Percentiles rank a stretch among this genome's conserved stretches.
Evolutionary conservation across 768 basidiomycete species (phyloP).

Genomic region (Tubosaeta brunneosetosa): DNA sequence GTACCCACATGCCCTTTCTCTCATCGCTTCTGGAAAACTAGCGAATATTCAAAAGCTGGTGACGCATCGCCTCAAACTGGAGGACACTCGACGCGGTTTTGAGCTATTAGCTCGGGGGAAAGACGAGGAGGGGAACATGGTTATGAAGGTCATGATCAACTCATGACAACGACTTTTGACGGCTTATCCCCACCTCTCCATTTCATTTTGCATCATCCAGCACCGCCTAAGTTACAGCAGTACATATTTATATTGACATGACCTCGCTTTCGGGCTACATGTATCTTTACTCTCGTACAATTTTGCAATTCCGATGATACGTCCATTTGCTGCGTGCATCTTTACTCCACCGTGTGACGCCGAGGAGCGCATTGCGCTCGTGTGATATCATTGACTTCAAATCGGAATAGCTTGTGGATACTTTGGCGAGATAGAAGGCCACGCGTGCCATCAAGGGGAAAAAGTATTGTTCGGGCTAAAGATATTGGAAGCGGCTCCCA

Average conservation of each 20-base stretch:
- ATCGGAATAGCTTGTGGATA: neutral
- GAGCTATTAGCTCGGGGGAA: slow-evolving; percentile 72
- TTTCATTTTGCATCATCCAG: slow-evolving; percentile 7
- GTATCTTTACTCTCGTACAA: slow-evolving; percentile 21
- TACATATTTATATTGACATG: slow-evolving; percentile 8
- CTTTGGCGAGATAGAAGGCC: slow-evolving; percentile 7
- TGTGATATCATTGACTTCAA: slow-evolving; percentile 12
- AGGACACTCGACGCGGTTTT: slow-evolving; percentile 70
- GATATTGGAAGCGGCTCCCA: slow-evolving; percentile 7
- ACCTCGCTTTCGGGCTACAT: slow-evolving; percentile 12
- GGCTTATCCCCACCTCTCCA: neutral
- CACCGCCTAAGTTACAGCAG: slow-evolving; percentile 13
- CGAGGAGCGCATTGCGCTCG: neutral
- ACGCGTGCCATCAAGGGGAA: slow-evolving; percentile 5
- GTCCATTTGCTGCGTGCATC: neutral
- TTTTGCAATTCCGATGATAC: slow-evolving; percentile 6
- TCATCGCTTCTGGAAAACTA: slow-evolving; percentile 65
- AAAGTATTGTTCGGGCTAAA: slow-evolving; percentile 5
- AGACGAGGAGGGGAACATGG: slow-evolving; percentile 76
- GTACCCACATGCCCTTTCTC: slow-evolving; percentile 77
- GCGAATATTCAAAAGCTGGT: slow-evolving; percentile 67
- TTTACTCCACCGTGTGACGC: neutral
- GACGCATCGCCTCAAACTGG: slow-evolving; percentile 69
- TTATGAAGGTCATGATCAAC: slow-evolving; percentile 86
- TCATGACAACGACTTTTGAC: slow-evolving; percentile 19